Evolutionary conservation across 2,329 filamentous ascomycete genomes (phyloP).

Genomic region (Verticillium alfalfae): DNA sequence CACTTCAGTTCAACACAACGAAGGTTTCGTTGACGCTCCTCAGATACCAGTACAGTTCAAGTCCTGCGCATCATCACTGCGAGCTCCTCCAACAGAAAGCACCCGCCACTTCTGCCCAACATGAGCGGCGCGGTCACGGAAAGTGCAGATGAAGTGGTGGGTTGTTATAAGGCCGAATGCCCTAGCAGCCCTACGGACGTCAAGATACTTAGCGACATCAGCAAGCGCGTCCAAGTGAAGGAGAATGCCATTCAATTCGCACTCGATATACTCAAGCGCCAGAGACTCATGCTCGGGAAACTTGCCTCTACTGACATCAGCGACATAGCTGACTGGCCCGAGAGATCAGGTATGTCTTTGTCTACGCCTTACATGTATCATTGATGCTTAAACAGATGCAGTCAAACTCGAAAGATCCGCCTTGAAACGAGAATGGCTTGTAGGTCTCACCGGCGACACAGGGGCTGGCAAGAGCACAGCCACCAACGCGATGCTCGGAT

Average conservation of each 20-base stretch:
- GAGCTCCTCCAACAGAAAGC: no score
- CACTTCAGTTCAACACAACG: no score
- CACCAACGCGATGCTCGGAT: constrained; percentile 8
- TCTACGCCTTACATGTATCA: background rate
- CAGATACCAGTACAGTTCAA: no score
- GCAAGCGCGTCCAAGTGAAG: background rate
- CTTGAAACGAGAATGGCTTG: background rate
- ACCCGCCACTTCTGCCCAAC: no score
- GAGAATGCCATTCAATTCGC: background rate
- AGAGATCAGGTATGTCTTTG: background rate
- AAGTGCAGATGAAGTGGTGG: background rate
- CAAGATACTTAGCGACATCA: background rate
- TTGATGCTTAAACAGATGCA: background rate
- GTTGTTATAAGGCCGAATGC: background rate
- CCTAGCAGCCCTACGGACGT: background rate
- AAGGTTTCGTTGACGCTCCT: no score
- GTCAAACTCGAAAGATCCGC: background rate
- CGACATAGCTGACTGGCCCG: background rate
- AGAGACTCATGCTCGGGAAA: background rate
- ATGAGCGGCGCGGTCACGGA: no score
- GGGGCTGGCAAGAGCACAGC: constrained; percentile 12
- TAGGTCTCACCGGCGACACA: constrained; percentile 9
- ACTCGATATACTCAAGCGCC: background rate
- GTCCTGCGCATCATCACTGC: no score
- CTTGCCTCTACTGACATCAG: background rate